Base-by-base conservation (phyloP, 495 filamentous ascomycete species). In the Penicillium egyptiacum region DNA sequence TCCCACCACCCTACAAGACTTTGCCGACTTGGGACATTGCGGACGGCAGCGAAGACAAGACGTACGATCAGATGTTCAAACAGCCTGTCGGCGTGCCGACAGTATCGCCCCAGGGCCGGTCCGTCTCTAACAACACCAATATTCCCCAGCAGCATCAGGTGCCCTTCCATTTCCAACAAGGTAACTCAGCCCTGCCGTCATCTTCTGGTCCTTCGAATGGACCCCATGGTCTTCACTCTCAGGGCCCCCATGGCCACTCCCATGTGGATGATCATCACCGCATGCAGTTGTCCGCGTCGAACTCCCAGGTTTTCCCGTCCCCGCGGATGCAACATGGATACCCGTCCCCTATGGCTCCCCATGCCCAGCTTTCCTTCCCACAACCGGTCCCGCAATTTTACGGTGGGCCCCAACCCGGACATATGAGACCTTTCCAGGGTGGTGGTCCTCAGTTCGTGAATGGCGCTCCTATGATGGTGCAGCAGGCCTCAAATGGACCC, bases 391-490 rank as follows among this genome's bases (percentile, higher is more conserved):
- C 88, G 63, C 84, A 81, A 30, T 86, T 83, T 49, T 86, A 85
- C 55, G 83, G 89, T 65, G 84, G 56, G 0, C 61, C 66, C 3
- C 66, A 69, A 53, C 59, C 64, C 5, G 52, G 20, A 4, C 66
- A 67, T 22, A 60, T 69, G 56, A 61, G 64, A 37, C 66, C 51
- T 31, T 69, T 81, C 47, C 88, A 88, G 22, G 83, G 79, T 40
- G 83, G 79, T 39, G 84, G 77, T 9, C 74, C 76, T 37, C 88
- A 87, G 56, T 92, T 88, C 58, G 76, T 88, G 42, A 83, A 75
- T 56, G 87, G 90, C 67, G 86, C 82, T 28, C 86, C 87, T 1
- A 88, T 93, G 81, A 92, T 94, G 89, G 85, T 90, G 57, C 89
- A 87, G 64, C 86, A 87, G 43, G 83, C 84, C 30, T 88, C 87